Conservation (phyloP, 163 green algal genomes). For the Trebouxia gelatinosa region DNA sequence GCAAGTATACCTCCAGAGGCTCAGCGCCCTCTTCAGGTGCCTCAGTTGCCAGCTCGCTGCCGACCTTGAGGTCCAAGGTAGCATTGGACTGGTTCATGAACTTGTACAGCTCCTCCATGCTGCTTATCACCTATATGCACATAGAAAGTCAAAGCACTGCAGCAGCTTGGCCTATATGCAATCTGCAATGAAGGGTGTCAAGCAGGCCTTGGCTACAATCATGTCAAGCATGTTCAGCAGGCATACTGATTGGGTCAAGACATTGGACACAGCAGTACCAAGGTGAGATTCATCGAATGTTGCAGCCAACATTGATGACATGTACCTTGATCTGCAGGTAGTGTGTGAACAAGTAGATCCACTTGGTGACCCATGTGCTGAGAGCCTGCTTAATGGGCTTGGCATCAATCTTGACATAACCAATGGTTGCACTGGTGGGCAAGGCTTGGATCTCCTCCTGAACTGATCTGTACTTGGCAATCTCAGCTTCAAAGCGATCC, state of each 20-base stretch:
- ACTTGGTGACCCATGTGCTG: slow-evolving; percentile 83
- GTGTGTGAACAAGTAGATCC: slow-evolving; percentile 87
- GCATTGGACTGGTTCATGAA: slow-evolving; percentile 79
- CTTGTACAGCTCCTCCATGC: slow-evolving; percentile 74
- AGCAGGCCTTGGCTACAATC: too few species aligned
- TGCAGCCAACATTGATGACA: too few species aligned
- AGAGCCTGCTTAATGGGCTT: slow-evolving; percentile 88
- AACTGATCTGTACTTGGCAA: slow-evolving; percentile 71
- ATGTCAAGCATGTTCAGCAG: too few species aligned
- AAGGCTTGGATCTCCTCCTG: slow-evolving; percentile 73
- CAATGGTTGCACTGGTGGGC: slow-evolving; percentile 60
- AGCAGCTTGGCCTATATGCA: too few species aligned
- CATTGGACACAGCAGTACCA: too few species aligned
- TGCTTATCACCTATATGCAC: slow-evolving; percentile 46
- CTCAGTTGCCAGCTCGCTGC: slow-evolving; percentile 25
- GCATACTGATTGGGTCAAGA: too few species aligned
- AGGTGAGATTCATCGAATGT: too few species aligned
- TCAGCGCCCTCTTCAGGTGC: neutral
- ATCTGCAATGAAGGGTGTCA: too few species aligned
- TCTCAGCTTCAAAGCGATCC: slow-evolving; percentile 79
- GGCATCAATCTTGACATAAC: slow-evolving; percentile 77
- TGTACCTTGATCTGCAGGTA: slow-evolving; percentile 76
- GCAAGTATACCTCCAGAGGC: neutral
- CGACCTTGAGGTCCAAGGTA: slow-evolving; percentile 62
- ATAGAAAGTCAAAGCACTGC: neutral